These are phyloP conservation scores for Capsicum rhomboideum DNA, from an alignment of 257 asterid genomes.

Conservation along the genomic window DNA sequence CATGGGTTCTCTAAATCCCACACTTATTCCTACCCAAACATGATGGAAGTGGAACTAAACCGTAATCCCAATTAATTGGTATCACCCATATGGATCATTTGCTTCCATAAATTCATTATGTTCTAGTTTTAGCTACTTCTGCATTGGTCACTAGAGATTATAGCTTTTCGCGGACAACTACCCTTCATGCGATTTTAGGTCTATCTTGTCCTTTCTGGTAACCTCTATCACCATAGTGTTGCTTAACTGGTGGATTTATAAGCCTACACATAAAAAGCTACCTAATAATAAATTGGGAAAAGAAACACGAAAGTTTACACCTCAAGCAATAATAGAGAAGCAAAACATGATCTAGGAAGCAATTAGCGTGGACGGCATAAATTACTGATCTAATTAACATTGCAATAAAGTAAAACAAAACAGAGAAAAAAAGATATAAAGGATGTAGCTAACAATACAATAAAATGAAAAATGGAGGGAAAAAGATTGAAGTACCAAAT, in stretches of 20 bases:
- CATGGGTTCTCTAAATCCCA: neutral
- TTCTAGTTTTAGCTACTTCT: neutral
- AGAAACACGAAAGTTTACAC: neutral
- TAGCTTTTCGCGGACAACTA: neutral
- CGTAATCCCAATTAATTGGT: neutral
- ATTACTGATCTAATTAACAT: neutral
- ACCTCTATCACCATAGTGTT: neutral
- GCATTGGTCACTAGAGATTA: neutral
- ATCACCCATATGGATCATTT: neutral
- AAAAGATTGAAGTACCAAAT: constrained; percentile 39
- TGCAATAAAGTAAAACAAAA: neutral
- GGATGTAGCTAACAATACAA: neutral
- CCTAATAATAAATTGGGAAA: neutral
- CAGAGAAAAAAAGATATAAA: neutral
- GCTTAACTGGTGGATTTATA: neutral
- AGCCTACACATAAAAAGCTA: neutral
- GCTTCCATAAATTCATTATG: neutral
- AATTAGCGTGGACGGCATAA: neutral
- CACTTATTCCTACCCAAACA: neutral
- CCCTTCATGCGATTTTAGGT: neutral
- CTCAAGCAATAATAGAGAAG: neutral
- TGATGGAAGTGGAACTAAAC: neutral
- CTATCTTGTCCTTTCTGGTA: neutral
- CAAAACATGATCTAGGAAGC: neutral
- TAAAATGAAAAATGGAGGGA: neutral